These are phyloP conservation scores for Alternaria metachromatica DNA, from an alignment of 2,329 filamentous ascomycete genomes.

Conservation along the genomic window DNA sequence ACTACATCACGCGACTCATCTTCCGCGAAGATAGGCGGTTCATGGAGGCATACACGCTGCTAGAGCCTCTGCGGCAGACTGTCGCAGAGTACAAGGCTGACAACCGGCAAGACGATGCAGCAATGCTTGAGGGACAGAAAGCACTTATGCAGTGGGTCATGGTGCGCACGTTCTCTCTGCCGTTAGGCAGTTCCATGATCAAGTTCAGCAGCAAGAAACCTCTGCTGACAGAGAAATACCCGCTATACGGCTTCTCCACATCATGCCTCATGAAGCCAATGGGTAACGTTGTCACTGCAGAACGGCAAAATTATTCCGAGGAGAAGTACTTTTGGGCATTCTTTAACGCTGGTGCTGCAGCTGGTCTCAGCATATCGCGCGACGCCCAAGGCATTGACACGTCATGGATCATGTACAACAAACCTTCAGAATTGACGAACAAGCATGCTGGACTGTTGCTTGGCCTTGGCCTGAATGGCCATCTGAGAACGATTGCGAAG, in stretches of 20 bases:
- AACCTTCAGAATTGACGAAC: slow-evolving; percentile 89
- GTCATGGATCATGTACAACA: slow-evolving; percentile 99
- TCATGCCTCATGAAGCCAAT: slow-evolving; percentile 91
- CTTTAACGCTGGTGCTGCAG: slow-evolving; percentile 95
- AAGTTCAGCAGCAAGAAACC: slow-evolving; percentile 88
- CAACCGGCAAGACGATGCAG: slow-evolving; percentile 81
- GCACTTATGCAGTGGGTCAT: slow-evolving; percentile 86
- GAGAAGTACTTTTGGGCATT: slow-evolving; percentile 99
- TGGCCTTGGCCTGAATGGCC: slow-evolving; percentile 89
- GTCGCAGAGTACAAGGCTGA: slow-evolving; percentile 78
- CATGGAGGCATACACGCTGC: slow-evolving; percentile 80
- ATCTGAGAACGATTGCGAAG: slow-evolving; percentile 92
- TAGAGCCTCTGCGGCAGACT: slow-evolving; percentile 85
- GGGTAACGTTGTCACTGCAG: slow-evolving; percentile 91
- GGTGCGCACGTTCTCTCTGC: slow-evolving; percentile 84
- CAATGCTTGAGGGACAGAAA: slow-evolving; percentile 91
- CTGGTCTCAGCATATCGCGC: slow-evolving; percentile 87
- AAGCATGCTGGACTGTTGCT: slow-evolving; percentile 94
- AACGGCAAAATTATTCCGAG: slow-evolving; percentile 85
- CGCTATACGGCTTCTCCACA: slow-evolving; percentile 87
- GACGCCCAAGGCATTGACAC: slow-evolving; percentile 94
- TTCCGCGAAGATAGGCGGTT: slow-evolving; percentile 92
- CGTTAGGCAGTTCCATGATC: slow-evolving; percentile 83
- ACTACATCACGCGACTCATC: slow-evolving; percentile 81
- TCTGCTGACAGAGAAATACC: slow-evolving; percentile 88